Evolutionary conservation across 495 filamentous ascomycete species (phyloP).

Genomic region (Clohesyomyces aquaticus): DNA sequence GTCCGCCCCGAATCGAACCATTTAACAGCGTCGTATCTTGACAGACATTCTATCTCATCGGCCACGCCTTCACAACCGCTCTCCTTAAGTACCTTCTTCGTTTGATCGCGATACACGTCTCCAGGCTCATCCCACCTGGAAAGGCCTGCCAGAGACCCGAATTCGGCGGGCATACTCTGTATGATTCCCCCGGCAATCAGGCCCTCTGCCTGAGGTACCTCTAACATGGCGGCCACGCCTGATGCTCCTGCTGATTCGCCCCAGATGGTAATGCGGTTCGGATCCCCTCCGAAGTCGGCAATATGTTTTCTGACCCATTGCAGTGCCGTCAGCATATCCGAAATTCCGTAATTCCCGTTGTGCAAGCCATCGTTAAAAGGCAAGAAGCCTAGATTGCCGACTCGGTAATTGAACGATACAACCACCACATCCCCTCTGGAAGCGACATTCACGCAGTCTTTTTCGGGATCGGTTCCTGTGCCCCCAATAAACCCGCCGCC

Average conservation of each 20-base stretch:
- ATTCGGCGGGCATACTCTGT: constrained; percentile 22
- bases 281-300: constrained; percentile 39
- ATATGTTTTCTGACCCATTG: constrained; percentile 41
- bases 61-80: constrained; percentile 33
- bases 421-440: constrained; percentile 54
- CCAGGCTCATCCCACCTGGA: constrained; percentile 8
- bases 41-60: constrained; percentile 34
- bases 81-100: constrained; percentile 29
- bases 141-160: constrained; percentile 1
- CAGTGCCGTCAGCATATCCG: constrained; percentile 33
- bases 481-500: constrained; percentile 48
- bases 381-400: constrained; percentile 37
- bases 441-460: constrained; percentile 52
- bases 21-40: constrained; percentile 30
- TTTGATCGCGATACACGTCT: constrained; percentile 20
- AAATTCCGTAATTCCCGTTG: constrained; percentile 40
- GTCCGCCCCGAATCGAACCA: constrained; percentile 18
- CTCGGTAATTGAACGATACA: constrained; percentile 41
- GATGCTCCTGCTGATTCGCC: constrained; percentile 55
- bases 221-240: constrained; percentile 32
- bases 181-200: constrained; percentile 36
- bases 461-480: constrained; percentile 47
- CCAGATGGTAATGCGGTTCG: constrained; percentile 41
- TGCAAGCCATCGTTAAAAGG: constrained; percentile 36
- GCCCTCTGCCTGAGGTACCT: constrained; percentile 24